phyloP scores from a whole-genome alignment of 768 basidiomycete species.

The Paxillus ammoniavirescens region DNA sequence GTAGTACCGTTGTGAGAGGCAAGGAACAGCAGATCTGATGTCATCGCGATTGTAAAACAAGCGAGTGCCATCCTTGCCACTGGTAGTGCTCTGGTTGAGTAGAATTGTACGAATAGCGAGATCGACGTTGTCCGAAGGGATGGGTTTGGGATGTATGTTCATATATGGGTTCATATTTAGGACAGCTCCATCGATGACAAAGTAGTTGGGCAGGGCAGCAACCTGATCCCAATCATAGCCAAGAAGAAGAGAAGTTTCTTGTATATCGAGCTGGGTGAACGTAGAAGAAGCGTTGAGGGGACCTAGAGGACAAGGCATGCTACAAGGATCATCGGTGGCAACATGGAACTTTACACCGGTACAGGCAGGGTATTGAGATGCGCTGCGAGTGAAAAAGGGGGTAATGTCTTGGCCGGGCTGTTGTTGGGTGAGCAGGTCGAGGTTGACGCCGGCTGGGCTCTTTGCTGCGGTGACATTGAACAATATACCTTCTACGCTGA shows the following conservation, averaged over 20 bases:
- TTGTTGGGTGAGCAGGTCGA: slow-evolving; percentile 52
- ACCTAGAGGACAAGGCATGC: slow-evolving; percentile 66
- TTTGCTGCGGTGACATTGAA: slow-evolving; percentile 66
- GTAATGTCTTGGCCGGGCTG: slow-evolving; percentile 87
- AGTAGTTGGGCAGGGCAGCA: slow-evolving; percentile 61
- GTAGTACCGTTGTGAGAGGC: slow-evolving; percentile 81
- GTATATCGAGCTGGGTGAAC: slow-evolving; percentile 58
- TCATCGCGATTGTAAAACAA: slow-evolving; percentile 73
- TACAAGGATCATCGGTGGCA: slow-evolving; percentile 77
- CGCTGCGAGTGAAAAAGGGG: slow-evolving; percentile 72
- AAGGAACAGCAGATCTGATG: slow-evolving; percentile 69
- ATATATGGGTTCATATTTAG: slow-evolving; percentile 92
- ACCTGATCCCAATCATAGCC: slow-evolving; percentile 95
- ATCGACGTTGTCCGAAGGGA: slow-evolving; percentile 79
- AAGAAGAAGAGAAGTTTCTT: slow-evolving; percentile 63
- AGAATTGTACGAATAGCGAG: slow-evolving; percentile 76
- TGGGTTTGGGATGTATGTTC: slow-evolving; percentile 60
- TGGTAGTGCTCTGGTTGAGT: slow-evolving; percentile 39
- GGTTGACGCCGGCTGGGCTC: slow-evolving; percentile 50
- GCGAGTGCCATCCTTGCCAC: slow-evolving; percentile 88
- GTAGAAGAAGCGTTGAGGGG: slow-evolving; percentile 55
- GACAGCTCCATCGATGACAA: slow-evolving; percentile 92
- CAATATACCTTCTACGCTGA: slow-evolving; percentile 75
- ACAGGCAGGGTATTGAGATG: slow-evolving; percentile 66
- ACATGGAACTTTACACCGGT: slow-evolving; percentile 57